Evolutionary conservation across 306 rosid genomes (phyloP), one percentile per base, ranked within the genome.

Genomic region (Gastrolobium bilobum): DNA sequence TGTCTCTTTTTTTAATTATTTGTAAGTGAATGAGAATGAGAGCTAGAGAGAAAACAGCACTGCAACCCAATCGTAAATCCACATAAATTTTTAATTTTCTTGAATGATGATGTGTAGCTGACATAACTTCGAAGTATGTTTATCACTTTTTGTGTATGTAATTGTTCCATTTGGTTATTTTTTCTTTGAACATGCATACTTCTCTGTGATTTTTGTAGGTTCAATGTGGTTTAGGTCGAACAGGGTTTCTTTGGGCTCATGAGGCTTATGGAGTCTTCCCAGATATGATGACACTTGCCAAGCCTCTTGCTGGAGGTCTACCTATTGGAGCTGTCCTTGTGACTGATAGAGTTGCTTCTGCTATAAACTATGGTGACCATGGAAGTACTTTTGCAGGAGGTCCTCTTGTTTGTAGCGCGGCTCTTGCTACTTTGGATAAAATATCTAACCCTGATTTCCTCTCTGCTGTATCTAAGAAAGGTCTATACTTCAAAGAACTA

Each of bases 301-400:
- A 94, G 88, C 98, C 98, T 71, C 92, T 94, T 38, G 99, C 99
- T 1, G 99, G 99, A 29, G 99, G 99, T 44, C 87, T 94, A 5
- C 97, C 99, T 59, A 91, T 94, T 29, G 99, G 99, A 87, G 93
- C 97, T 6, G 88, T 77, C 65, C 79, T 92, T 35, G 84, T 94
- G 65, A 92, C 99, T 0, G 94, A 94, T 80, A 84, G 86, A 86
- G 86, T 94, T 29, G 95, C 95, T 77, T 90, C 95, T 35, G 72
- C 95, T 8, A 86, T 91, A 61, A 87, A 86, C 26, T 88, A 87
- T 14, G 99, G 97, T 11, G 97, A 92, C 71, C 99, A 92, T 50
- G 99, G 99, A 79, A 94, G 97, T 79, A 91, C 99, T 53, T 94
- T 92, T 73, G 97, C 97, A 3, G 97, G 99, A 59, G 34, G 81